phyloP scores from a whole-genome alignment of 805 yeast genomes.

The Jamesozyma jinghongensis region DNA sequence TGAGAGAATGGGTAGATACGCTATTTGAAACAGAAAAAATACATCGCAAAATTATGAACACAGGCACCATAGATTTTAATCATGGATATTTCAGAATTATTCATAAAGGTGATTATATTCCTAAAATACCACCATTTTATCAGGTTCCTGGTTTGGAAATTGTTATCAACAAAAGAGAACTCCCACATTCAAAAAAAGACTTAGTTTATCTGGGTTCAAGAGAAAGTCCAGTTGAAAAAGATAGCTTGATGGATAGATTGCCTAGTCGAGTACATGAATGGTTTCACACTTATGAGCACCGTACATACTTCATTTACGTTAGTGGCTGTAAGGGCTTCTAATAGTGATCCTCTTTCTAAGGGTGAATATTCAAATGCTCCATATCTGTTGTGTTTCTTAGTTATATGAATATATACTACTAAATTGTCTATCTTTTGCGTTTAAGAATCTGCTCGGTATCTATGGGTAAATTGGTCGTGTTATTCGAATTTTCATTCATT shows the following conservation, averaged over 20 bases:
- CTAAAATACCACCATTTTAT: conserved; percentile 47
- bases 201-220: conserved; percentile 20
- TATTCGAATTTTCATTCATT: background rate
- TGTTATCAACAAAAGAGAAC: conserved; percentile 32
- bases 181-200: conserved; percentile 27
- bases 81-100: conserved; percentile 46
- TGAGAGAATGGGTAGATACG: conserved; percentile 44
- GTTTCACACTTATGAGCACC: conserved; percentile 32
- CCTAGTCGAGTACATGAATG: conserved; percentile 9
- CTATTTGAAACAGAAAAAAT: conserved; percentile 36
- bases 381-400: too few species aligned
- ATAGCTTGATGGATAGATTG: background rate
- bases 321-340: conserved; percentile 28
- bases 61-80: conserved; percentile 20
- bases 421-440: conserved; percentile 1
- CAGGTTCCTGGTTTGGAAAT: conserved; percentile 47
- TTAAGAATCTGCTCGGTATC: background rate
- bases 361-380: too few species aligned
- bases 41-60: conserved; percentile 16
- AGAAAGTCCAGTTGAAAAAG: conserved; percentile 1
- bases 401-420: background rate
- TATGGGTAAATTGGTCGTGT: background rate
- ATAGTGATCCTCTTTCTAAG: too few species aligned
- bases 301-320: conserved; percentile 31
- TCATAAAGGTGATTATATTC: conserved; percentile 51